A percentile compares a stretch with the other conserved stretches of the same genome.
phyloP scores from a whole-genome alignment of 2,329 filamentous ascomycete genomes.

The Sarocladium strictum region DNA sequence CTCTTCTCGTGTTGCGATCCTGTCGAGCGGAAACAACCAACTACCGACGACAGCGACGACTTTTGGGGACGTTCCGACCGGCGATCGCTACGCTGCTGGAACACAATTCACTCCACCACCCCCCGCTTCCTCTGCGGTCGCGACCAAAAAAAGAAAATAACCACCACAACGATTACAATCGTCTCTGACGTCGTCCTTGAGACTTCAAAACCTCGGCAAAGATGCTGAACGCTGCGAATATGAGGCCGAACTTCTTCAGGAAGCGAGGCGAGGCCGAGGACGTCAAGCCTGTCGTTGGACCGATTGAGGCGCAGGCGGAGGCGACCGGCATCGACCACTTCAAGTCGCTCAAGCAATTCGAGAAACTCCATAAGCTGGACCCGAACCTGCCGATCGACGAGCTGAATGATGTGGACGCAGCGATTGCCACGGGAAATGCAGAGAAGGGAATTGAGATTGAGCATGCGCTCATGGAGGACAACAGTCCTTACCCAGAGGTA shows the following conservation, averaged over 20 bases:
- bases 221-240: conserved; percentile 13
- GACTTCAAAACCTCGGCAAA: neutral
- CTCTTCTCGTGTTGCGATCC: neutral
- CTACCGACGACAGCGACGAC: neutral
- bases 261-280: conserved; percentile 40
- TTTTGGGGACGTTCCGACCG: neutral
- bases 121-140: conserved; percentile 4
- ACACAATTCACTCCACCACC: neutral
- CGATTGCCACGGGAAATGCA: conserved; percentile 46
- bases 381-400: conserved; percentile 60
- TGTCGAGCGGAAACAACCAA: neutral
- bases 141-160: too few relatives aligned
- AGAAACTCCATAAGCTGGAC: conserved; percentile 56
- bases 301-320: conserved; percentile 32
- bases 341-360: conserved; percentile 47
- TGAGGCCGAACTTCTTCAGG: conserved; percentile 34
- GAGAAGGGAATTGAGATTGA: conserved; percentile 53
- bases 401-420: conserved; percentile 53
- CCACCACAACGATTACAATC: neutral
- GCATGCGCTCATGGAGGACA: conserved; percentile 54
- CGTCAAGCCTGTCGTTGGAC: conserved; percentile 35
- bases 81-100: neutral
- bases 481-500: conserved; percentile 63
- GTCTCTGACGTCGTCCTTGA: neutral
- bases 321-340: conserved; percentile 35